Conservation (phyloP, 768 basidiomycete species). For the Tylopilus plumbeoviolaceoides region DNA sequence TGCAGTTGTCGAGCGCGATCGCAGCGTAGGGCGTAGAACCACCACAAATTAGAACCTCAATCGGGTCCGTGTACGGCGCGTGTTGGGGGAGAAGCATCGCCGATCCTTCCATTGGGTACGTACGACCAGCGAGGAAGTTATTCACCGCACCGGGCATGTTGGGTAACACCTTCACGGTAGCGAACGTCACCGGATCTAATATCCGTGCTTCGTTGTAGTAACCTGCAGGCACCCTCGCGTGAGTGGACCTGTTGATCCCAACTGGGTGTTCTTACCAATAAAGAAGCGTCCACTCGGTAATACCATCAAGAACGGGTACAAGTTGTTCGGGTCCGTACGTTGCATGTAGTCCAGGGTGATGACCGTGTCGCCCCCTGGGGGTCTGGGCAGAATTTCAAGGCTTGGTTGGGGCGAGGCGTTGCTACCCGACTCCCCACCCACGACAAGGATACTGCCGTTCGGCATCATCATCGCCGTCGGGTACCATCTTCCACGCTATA, state of each 20-base stretch:
- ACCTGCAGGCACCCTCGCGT: constrained; percentile 32
- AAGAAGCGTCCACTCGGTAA: constrained; percentile 70
- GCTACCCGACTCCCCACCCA: constrained; percentile 72
- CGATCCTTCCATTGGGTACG: constrained; percentile 74
- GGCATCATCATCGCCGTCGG: constrained; percentile 63
- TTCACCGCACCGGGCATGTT: constrained; percentile 75
- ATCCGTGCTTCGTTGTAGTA: constrained; percentile 84
- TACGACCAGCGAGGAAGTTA: constrained; percentile 67
- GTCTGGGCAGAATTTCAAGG: constrained; percentile 67
- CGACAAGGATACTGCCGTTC: constrained; percentile 69
- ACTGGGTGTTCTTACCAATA: constrained; percentile 45
- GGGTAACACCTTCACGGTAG: constrained; percentile 55
- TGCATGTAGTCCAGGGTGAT: constrained; percentile 61
- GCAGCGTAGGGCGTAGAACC: constrained; percentile 60
- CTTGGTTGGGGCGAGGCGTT: constrained; percentile 65
- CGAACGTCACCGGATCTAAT: constrained; percentile 61
- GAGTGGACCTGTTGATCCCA: not conserved
- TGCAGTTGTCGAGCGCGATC: constrained; percentile 63
- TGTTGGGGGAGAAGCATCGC: constrained; percentile 65
- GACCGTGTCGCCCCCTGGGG: constrained; percentile 57
- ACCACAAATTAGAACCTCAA: constrained; percentile 71
- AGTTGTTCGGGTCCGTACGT: constrained; percentile 74
- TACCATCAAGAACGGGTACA: constrained; percentile 74
- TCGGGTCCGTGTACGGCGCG: constrained; percentile 69
- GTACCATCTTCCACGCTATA: constrained; percentile 69